phyloP scores from a whole-genome alignment of 208 protist genomes.

The Acanthamoeba culbertsoni region DNA sequence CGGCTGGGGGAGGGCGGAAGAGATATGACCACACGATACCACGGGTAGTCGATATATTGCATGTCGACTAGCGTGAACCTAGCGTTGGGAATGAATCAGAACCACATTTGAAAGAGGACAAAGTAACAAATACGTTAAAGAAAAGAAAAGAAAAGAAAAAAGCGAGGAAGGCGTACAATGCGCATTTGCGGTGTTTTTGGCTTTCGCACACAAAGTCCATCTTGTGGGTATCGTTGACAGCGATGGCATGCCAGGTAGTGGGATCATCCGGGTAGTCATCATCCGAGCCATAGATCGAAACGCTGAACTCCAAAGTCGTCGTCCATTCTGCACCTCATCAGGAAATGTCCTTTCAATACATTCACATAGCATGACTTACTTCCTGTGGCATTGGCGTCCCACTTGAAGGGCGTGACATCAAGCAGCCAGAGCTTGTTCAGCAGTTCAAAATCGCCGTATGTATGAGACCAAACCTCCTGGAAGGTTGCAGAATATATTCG shows the following conservation, averaged over 20 bases:
- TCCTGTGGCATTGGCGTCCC: background rate
- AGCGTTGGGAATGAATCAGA: background rate
- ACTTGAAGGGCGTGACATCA: constrained; percentile 32
- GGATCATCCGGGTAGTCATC: background rate
- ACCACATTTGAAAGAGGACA: background rate
- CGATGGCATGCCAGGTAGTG: background rate
- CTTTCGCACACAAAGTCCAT: background rate
- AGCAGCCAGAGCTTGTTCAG: constrained; percentile 57
- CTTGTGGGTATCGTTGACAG: background rate
- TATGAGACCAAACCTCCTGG: constrained; percentile 1
- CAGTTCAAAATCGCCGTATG: constrained; percentile 1
- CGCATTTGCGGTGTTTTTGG: background rate
- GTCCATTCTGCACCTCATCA: background rate
- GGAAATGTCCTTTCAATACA: background rate
- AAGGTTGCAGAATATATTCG: no score
- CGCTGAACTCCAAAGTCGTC: background rate
- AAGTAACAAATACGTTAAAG: background rate
- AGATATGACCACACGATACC: background rate
- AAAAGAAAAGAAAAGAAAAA: background rate
- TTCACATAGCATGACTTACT: background rate
- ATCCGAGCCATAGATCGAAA: background rate
- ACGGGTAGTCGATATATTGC: constrained; percentile 42
- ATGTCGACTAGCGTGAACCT: constrained; percentile 50
- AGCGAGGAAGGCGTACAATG: background rate
- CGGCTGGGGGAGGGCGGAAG: background rate